Evolutionary conservation across 805 yeast species (phyloP).

Genomic region (Barnettozyma siamensis): DNA sequence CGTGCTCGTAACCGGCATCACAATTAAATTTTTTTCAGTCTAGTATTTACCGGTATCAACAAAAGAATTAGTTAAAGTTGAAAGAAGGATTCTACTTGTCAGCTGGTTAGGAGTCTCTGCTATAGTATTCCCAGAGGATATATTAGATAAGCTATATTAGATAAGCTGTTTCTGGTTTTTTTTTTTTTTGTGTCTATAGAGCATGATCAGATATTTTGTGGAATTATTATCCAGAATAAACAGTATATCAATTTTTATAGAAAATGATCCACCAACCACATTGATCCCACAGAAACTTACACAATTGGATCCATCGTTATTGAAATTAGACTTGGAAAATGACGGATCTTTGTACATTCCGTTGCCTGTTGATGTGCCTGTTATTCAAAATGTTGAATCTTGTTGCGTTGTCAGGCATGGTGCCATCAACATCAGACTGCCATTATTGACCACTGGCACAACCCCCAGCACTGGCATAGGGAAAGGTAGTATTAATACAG

Average conservation of each 20-base stretch:
- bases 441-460: constrained; percentile 1
- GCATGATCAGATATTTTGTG: constrained; percentile 6
- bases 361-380: constrained; percentile 5
- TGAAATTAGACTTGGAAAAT: background rate
- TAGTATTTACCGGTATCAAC: too few species aligned
- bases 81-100: too few species aligned
- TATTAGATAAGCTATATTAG: too few species aligned
- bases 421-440: constrained; percentile 12
- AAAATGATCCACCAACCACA: background rate
- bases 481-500: too few species aligned
- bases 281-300: background rate
- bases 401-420: background rate
- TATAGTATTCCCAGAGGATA: too few species aligned
- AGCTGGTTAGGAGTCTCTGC: too few species aligned
- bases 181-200: too few species aligned
- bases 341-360: constrained; percentile 5
- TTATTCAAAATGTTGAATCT: background rate
- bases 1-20: too few species aligned
- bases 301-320: constrained; percentile 3
- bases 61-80: too few species aligned
- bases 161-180: too few species aligned
- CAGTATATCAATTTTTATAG: constrained; percentile 12
- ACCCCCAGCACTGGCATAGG: too few species aligned
- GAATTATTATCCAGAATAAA: constrained; percentile 15
- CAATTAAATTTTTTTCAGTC: too few species aligned